Percentiles rank a stretch among this genome's conserved stretches.
phyloP scores from a whole-genome alignment of 1,284 basidiomycete species.

The Trichosporon inkin region DNA sequence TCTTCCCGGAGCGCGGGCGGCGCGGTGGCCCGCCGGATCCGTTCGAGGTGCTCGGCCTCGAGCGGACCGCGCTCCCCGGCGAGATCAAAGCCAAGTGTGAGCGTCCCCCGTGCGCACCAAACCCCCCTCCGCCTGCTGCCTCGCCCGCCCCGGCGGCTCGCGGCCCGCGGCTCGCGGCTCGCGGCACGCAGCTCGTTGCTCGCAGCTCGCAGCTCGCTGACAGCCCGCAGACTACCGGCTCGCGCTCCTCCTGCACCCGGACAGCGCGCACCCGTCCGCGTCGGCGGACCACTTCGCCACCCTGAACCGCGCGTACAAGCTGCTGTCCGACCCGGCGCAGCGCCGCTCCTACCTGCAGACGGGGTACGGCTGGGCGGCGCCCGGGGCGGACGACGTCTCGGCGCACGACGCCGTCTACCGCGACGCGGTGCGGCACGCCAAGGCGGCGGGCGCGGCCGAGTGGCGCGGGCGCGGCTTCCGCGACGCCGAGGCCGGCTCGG shows the following conservation, averaged over 20 bases:
- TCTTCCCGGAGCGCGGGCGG: slow-evolving; percentile 33
- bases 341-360: slow-evolving; percentile 39
- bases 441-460: slow-evolving; percentile 30
- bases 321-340: slow-evolving; percentile 36
- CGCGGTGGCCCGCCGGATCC: slow-evolving; percentile 41
- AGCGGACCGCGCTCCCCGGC: slow-evolving; percentile 29
- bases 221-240: slow-evolving; percentile 44
- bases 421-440: slow-evolving; percentile 31
- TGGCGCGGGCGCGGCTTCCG: slow-evolving; percentile 31
- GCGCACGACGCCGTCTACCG: slow-evolving; percentile 29
- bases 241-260: slow-evolving; percentile 48
- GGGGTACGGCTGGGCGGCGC: slow-evolving; percentile 42
- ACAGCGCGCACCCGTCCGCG: slow-evolving; percentile 46
- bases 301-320: slow-evolving; percentile 45
- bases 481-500: slow-evolving; percentile 31
- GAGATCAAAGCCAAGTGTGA: slow-evolving; percentile 48
- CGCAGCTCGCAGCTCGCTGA: background rate
- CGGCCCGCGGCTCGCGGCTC: too few species aligned
- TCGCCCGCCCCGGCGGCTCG: too few species aligned
- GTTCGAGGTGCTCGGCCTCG: slow-evolving; percentile 45
- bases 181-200: background rate
- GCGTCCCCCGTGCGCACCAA: slow-evolving; percentile 11
- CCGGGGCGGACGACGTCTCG: slow-evolving; percentile 5
- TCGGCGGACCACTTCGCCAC: slow-evolving; percentile 44
- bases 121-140: too few species aligned